Conservation (phyloP, 169 alveolate species). For the Plasmodium billcollinsi region DNA sequence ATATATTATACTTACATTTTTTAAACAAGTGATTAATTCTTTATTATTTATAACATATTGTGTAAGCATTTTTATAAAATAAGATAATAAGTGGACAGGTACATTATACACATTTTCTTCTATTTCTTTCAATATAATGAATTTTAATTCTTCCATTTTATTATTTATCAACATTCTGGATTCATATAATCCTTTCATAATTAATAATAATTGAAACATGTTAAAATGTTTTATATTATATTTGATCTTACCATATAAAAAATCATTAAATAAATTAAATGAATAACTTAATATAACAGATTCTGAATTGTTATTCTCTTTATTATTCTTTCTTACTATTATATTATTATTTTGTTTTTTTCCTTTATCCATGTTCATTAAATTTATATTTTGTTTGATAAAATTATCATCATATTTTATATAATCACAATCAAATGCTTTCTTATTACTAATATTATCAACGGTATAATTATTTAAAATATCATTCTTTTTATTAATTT, state of each 20-base stretch:
- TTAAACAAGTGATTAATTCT: conserved; percentile 36
- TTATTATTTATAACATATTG: conserved; percentile 17
- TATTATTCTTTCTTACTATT: neutral
- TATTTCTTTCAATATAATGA: conserved; percentile 11
- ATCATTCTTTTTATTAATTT: neutral
- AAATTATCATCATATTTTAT: neutral
- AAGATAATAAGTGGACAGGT: conserved; percentile 46
- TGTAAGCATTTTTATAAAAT: conserved; percentile 45
- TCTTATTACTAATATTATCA: neutral
- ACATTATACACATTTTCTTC: conserved; percentile 17
- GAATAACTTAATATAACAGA: conserved; percentile 5
- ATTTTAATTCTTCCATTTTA: conserved; percentile 36
- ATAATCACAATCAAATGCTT: neutral
- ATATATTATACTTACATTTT: conserved; percentile 44
- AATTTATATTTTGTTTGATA: no score
- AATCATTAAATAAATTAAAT: conserved; percentile 51
- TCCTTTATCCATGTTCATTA: neutral
- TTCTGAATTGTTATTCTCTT: neutral
- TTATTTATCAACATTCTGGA: conserved; percentile 22
- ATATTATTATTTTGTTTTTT: neutral
- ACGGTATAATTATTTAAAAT: neutral
- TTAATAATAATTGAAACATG: conserved; percentile 33
- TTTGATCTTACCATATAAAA: conserved; percentile 67
- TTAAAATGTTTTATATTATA: conserved; percentile 37
- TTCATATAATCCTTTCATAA: conserved; percentile 56